Conservation (phyloP, 1,139 yeast genomes). For the Yamadazyma friedrichii region DNA sequence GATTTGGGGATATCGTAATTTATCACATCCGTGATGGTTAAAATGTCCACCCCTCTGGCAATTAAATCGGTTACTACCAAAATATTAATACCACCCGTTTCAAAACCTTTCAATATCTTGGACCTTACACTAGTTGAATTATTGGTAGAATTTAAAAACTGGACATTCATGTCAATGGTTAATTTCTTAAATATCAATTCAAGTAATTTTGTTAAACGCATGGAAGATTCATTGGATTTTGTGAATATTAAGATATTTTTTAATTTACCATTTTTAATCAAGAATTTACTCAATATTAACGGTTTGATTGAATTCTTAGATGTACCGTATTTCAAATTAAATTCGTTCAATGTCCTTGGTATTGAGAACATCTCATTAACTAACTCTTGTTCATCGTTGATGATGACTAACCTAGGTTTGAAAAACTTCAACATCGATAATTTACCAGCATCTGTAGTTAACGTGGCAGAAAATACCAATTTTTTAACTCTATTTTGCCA, state of each 20-base stretch:
- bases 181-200: conserved; percentile 39
- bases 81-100: conserved; percentile 47
- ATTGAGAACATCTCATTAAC: conserved; percentile 54
- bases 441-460: conserved; percentile 90
- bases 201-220: conserved; percentile 62
- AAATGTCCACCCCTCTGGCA: conserved; percentile 90
- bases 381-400: conserved; percentile 54
- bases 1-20: conserved; percentile 91
- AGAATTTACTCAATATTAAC: conserved; percentile 58
- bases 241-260: conserved; percentile 64
- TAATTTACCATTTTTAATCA: conserved; percentile 32
- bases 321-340: conserved; percentile 48
- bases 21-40: conserved; percentile 68
- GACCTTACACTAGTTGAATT: conserved; percentile 42
- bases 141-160: conserved; percentile 51
- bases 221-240: conserved; percentile 83
- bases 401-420: conserved; percentile 69
- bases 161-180: conserved; percentile 9
- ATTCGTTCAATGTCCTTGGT: conserved; percentile 57
- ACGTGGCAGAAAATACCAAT: conserved; percentile 86
- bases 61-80: conserved; percentile 89
- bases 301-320: conserved; percentile 72
- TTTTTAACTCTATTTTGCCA: conserved; percentile 46
- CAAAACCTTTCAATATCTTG: conserved; percentile 56
- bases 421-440: conserved; percentile 66